Conservation (phyloP, 768 basidiomycete species). For the Chalciporus piperatus region DNA sequence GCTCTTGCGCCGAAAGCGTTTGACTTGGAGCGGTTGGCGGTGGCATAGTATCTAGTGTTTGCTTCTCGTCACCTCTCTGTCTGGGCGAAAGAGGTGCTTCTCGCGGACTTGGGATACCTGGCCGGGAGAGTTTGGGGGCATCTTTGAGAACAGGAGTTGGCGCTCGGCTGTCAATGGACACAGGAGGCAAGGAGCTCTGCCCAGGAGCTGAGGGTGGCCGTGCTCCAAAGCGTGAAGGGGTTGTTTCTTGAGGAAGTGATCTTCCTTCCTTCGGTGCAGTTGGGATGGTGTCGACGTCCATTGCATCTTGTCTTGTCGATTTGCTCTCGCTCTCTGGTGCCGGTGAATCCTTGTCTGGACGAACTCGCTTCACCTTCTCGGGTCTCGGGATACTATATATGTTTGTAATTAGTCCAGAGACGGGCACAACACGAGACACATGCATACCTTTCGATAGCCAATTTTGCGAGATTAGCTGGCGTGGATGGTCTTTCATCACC, state of each 20-base stretch:
- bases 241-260: conserved; percentile 17
- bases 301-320: conserved; percentile 26
- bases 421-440: not conserved
- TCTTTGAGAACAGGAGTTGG: conserved; percentile 18
- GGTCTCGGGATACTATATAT: conserved; percentile 63
- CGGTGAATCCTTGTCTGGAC: conserved; percentile 37
- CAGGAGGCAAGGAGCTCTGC: conserved; percentile 16
- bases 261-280: conserved; percentile 28
- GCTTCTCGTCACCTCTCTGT: conserved; percentile 41
- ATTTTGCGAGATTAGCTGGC: conserved; percentile 43
- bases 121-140: conserved; percentile 16
- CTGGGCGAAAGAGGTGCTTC: conserved; percentile 41
- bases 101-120: conserved; percentile 23
- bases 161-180: conserved; percentile 16
- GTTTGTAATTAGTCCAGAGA: conserved; percentile 8
- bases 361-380: conserved; percentile 70
- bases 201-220: conserved; percentile 12
- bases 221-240: conserved; percentile 19
- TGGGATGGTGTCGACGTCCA: conserved; percentile 34
- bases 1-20: conserved; percentile 72
- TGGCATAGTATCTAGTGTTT: conserved; percentile 55
- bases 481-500: conserved; percentile 32
- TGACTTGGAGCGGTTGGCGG: conserved; percentile 79
- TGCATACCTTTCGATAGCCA: conserved; percentile 64
- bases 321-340: conserved; percentile 30